A percentile compares a stretch with the other conserved stretches of the same genome.
These are phyloP conservation scores for Populus euphratica DNA, from an alignment of 345 rosid genomes.

Conservation along the genomic window DNA sequence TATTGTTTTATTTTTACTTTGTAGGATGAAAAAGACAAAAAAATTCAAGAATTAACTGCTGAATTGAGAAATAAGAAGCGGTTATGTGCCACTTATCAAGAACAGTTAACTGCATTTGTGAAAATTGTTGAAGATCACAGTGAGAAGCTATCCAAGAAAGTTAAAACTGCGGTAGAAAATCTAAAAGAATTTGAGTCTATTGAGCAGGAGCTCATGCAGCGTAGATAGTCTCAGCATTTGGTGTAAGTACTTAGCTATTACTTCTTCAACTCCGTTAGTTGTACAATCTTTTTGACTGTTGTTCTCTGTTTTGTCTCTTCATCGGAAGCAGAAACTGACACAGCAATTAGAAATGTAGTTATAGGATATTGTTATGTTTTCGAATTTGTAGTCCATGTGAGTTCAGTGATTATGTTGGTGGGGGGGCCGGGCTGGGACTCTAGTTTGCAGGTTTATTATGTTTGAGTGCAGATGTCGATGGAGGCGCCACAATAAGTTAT, in stretches of 20 bases:
- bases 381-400: neutral
- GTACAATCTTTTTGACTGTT: neutral
- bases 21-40: slow-evolving; percentile 67
- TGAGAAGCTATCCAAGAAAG: slow-evolving; percentile 45
- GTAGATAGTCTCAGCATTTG: slow-evolving; percentile 25
- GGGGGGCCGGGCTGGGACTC: neutral
- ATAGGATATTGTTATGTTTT: neutral
- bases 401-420: neutral
- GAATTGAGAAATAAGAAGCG: slow-evolving; percentile 69
- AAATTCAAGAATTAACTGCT: slow-evolving; percentile 57
- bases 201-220: slow-evolving; percentile 38
- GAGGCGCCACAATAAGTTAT: neutral
- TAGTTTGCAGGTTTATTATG: neutral
- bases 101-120: slow-evolving; percentile 54
- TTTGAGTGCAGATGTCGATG: neutral
- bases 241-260: neutral
- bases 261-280: neutral
- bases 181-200: slow-evolving; percentile 52
- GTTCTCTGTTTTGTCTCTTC: neutral
- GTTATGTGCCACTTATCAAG: slow-evolving; percentile 56
- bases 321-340: neutral
- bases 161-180: slow-evolving; percentile 48
- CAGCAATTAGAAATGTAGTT: slow-evolving; percentile 2
- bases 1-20: neutral
- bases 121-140: slow-evolving; percentile 59